These are phyloP conservation scores for Lachancea sp. DNA, from an alignment of 805 yeast genomes.

Conservation along the genomic window DNA sequence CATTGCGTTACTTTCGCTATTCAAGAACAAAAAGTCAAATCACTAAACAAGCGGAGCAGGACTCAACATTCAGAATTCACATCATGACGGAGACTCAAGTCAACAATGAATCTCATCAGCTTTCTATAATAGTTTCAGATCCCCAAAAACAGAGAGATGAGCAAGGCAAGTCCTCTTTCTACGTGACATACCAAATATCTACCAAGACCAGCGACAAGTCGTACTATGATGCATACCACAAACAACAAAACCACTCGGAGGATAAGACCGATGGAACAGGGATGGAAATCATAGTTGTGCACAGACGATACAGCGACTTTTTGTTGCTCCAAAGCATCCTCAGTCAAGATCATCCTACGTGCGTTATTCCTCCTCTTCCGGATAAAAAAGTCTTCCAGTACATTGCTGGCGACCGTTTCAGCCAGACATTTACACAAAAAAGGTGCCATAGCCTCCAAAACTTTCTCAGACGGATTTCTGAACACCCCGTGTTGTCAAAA, in stretches of 20 bases:
- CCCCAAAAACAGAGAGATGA: conserved; percentile 29
- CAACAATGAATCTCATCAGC: background rate
- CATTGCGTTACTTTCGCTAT: background rate
- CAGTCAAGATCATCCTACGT: conserved; percentile 72
- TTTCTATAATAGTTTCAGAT: conserved; percentile 28
- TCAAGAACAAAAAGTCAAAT: background rate
- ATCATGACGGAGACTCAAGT: conserved; percentile 1
- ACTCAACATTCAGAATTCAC: background rate
- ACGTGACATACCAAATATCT: conserved; percentile 30
- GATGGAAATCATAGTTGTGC: conserved; percentile 29
- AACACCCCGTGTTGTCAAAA: conserved; percentile 65
- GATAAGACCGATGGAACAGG: conserved; percentile 9
- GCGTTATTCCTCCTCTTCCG: conserved; percentile 89
- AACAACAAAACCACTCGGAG: background rate
- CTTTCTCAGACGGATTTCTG: conserved; percentile 64
- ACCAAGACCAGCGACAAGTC: conserved; percentile 29
- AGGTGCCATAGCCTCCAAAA: conserved; percentile 75
- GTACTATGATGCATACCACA: conserved; percentile 19
- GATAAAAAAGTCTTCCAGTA: conserved; percentile 88
- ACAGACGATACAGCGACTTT: conserved; percentile 81
- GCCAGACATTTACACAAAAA: conserved; percentile 74
- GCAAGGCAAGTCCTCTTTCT: conserved; percentile 23
- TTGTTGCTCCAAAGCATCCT: conserved; percentile 69
- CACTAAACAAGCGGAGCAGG: too few relatives aligned
- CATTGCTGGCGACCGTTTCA: conserved; percentile 87